A percentile compares a stretch with the other conserved stretches of the same genome.
Evolutionary conservation across 1,284 basidiomycete genomes (phyloP).

Genomic region (Ganoderma boninense): DNA sequence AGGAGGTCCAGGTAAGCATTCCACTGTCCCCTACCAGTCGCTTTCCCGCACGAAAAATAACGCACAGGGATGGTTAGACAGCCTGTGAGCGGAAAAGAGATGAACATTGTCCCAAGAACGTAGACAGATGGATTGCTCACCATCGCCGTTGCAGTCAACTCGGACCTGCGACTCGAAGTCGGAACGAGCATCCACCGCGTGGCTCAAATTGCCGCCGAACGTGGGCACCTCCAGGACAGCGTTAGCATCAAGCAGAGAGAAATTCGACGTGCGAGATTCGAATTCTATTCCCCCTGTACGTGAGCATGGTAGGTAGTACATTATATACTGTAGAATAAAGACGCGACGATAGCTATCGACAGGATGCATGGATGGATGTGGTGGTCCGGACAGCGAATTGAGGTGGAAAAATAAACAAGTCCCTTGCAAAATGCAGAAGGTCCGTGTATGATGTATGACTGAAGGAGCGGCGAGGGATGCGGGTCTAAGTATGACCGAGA

Average conservation of each 20-base stretch:
- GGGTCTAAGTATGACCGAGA: too few species aligned
- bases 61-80: constrained; percentile 83
- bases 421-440: constrained; percentile 8
- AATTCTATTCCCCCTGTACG: constrained; percentile 35
- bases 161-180: too few species aligned
- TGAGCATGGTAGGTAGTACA: constrained; percentile 38
- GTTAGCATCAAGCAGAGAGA: too few species aligned
- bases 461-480: not conserved
- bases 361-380: not conserved
- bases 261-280: too few species aligned
- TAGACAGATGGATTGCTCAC: constrained; percentile 17
- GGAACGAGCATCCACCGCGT: too few species aligned
- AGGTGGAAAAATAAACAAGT: not conserved
- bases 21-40: constrained; percentile 95
- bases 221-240: too few species aligned
- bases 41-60: constrained; percentile 94
- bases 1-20: constrained; percentile 84
- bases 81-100: not conserved
- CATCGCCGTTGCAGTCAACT: constrained; percentile 18
- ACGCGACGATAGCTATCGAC: constrained; percentile 20
- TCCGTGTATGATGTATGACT: constrained; percentile 6
- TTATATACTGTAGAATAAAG: constrained; percentile 36
- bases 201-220: too few species aligned
- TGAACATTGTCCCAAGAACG: not conserved
- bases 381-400: constrained; percentile 4